Base-by-base conservation (phyloP, 495 filamentous ascomycete genomes). In the Trichoderma gamsii region DNA sequence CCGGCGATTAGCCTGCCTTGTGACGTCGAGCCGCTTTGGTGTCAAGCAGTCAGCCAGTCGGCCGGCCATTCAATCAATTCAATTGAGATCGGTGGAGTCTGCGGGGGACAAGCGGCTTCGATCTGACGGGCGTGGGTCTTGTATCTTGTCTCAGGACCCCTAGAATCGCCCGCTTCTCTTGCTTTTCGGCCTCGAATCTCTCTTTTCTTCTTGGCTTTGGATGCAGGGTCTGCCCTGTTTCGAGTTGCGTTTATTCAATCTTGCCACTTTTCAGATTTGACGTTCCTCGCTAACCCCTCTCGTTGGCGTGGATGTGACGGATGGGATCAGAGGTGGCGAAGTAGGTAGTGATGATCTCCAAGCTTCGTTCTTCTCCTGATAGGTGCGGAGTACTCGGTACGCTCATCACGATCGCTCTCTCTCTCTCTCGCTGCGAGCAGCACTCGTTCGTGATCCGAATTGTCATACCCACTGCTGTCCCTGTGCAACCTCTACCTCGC, bases 41-140 rank as follows among this genome's bases (percentile, higher is more conserved):
- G 29, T 61, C 25, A 29, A 61, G 23, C 56, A 56, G 16, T 23
- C 21, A 21, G 21, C 21, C 51, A 61, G n/a, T 8, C 56, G 29
- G 56, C 16, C 56, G 13, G 12, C 29, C 56, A 61, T 61, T 61
- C n/a, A 25, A 61, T 15, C 27, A 32, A 59, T 21, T 16, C 23
- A 61, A 13, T 32, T 32, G 27, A 18, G 56, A 61, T 61, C 56
- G 56, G 56, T 61, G 56, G 56, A 25, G 56, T 61, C 25, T 61
- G 56, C 56, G 56, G 56, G 25, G 44, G 11, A 15, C 25, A 18
- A 9, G 27, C 27, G 56, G 25, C 56, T 21, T 61, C 56, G 56
- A 61, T 61, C 56, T 61, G 56, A 61, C 56, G 16, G 16, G 23
- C 56, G 56, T 61, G 56, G 56, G 56, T 61, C 56, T 18, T 9